Percentiles rank a stretch among this genome's conserved stretches.
Conservation (phyloP, 345 rosid genomes). For the Lepidium didymum region DNA sequence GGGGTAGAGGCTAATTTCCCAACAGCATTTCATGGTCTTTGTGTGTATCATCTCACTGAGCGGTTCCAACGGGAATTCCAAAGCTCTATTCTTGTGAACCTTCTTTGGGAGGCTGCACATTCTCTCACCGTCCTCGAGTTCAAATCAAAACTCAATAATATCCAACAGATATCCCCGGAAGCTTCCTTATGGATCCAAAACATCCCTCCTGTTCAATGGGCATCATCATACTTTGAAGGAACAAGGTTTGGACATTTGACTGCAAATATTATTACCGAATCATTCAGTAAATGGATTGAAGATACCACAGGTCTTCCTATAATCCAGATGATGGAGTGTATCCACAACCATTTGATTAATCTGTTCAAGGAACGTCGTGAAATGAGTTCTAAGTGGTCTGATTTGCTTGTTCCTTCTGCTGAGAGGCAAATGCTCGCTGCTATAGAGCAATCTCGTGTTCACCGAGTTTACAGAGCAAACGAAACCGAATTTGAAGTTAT, state of each 20-base stretch:
- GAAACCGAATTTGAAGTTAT: constrained; percentile 73
- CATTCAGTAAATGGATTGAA: constrained; percentile 51
- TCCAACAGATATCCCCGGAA: constrained; percentile 69
- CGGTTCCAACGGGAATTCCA: constrained; percentile 68
- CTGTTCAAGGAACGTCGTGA: constrained; percentile 79
- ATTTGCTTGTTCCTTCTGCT: constrained; percentile 75
- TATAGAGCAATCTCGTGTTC: constrained; percentile 50
- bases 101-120: constrained; percentile 82
- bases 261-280: constrained; percentile 57
- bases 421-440: constrained; percentile 61
- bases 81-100: constrained; percentile 56
- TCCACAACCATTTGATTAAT: constrained; percentile 66
- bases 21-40: constrained; percentile 75
- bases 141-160: constrained; percentile 52
- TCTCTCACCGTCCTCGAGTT: constrained; percentile 64
- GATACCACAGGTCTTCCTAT: constrained; percentile 82
- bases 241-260: constrained; percentile 69
- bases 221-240: constrained; percentile 76
- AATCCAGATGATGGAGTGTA: constrained; percentile 86
- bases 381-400: constrained; percentile 65
- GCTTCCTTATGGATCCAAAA: constrained; percentile 74
- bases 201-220: constrained; percentile 72
- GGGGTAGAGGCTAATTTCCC: constrained; percentile 88
- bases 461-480: constrained; percentile 69
- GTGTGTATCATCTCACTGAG: constrained; percentile 63